Evolutionary conservation across 441 rosid genomes (phyloP).

Genomic region (Euphorbia schlechtendalii): DNA sequence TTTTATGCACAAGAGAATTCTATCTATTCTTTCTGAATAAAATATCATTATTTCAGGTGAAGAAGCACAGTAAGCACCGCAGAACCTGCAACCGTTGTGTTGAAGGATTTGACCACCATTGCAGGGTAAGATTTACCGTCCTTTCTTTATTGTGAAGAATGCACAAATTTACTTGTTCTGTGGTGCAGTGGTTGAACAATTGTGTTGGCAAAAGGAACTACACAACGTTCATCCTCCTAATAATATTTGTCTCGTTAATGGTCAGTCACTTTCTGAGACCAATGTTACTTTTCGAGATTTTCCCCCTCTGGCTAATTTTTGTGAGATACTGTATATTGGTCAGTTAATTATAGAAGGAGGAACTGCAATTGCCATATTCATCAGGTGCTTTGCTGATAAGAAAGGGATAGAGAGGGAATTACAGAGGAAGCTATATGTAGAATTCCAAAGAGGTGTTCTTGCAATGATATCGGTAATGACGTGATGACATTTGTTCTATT

Average conservation of each 20-base stretch:
- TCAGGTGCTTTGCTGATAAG: slow-evolving; percentile 86
- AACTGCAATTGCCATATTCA: slow-evolving; percentile 70
- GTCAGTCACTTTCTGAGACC: slow-evolving; percentile 31
- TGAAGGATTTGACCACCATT: slow-evolving; percentile 98
- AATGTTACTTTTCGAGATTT: neutral
- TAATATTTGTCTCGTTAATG: slow-evolving; percentile 78
- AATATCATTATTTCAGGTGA: slow-evolving; percentile 44
- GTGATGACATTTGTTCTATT: neutral
- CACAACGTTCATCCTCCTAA: slow-evolving; percentile 76
- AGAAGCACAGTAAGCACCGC: slow-evolving; percentile 92
- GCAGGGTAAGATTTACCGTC: slow-evolving; percentile 52
- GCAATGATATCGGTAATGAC: slow-evolving; percentile 72
- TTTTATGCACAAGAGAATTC: neutral
- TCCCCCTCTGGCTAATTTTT: too few species aligned
- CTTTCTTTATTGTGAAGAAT: neutral
- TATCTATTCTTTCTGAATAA: neutral
- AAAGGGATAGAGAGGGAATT: slow-evolving; percentile 69
- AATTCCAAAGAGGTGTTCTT: slow-evolving; percentile 69
- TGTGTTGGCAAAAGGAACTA: slow-evolving; percentile 91
- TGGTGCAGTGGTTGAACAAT: slow-evolving; percentile 88
- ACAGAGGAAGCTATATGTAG: slow-evolving; percentile 43
- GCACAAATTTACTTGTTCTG: slow-evolving; percentile 9
- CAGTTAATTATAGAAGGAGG: slow-evolving; percentile 93
- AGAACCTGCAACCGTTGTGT: slow-evolving; percentile 91
- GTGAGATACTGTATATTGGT: slow-evolving; percentile 8